Conservation (phyloP, 2,329 filamentous ascomycete species). For the Scedosporium aurantiacum region DNA sequence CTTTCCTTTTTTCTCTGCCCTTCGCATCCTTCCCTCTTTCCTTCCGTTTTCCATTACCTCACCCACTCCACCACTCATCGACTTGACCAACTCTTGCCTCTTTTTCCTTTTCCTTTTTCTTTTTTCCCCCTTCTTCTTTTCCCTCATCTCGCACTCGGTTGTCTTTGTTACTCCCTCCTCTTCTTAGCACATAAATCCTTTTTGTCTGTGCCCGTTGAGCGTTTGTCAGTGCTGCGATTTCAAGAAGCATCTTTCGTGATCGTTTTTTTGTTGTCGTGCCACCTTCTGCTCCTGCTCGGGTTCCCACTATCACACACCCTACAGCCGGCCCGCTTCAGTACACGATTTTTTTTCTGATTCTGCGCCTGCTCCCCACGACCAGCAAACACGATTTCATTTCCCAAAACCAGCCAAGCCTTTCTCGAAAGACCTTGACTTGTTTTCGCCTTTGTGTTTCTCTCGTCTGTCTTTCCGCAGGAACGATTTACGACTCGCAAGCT, state of each 20-base stretch:
- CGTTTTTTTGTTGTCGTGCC: conserved; percentile 20
- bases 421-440: background rate
- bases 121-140: conserved; percentile 16
- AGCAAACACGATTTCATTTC: background rate
- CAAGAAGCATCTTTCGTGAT: conserved; percentile 23
- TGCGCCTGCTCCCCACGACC: background rate
- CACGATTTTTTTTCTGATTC: conserved; percentile 5
- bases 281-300: conserved; percentile 19
- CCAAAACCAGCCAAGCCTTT: background rate
- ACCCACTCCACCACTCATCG: conserved; percentile 25
- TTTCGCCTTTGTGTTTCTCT: conserved; percentile 1
- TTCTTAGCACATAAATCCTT: conserved; percentile 9
- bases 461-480: background rate
- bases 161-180: conserved; percentile 9
- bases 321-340: conserved; percentile 5
- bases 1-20: conserved; percentile 18
- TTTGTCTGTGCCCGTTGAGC: conserved; percentile 6
- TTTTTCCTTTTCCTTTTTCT: conserved; percentile 11
- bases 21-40: conserved; percentile 16
- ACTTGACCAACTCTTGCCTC: conserved; percentile 16
- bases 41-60: conserved; percentile 33
- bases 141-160: conserved; percentile 11
- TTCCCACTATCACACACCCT: conserved; percentile 7
- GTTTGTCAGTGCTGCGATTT: conserved; percentile 20
- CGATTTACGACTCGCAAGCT: conserved; percentile 5